Base-by-base conservation (phyloP, 1,284 basidiomycete genomes). In the Trametes sp. region DNA sequence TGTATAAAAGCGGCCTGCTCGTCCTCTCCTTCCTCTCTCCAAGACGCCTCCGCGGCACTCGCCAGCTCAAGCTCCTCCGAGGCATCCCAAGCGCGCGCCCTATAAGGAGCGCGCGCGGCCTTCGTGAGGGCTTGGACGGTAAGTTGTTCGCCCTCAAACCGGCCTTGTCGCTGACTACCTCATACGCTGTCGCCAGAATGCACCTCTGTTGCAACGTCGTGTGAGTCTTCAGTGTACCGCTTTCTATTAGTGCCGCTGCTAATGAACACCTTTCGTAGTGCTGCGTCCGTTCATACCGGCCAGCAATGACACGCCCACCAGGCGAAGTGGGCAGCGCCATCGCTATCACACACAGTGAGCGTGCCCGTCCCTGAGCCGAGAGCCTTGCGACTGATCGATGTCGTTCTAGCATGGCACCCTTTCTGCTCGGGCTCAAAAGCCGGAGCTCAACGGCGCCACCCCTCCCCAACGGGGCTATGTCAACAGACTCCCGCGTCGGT, bases 81-180 rank as follows among this genome's bases (percentile, higher is more conserved):
- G 49, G 21, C 21, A 9, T 23, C 23, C 10, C 31, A n/a, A 16
- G 31, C 31, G 31, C 49, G 21, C 29, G 49, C 31, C 49, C n/a
- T 9, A 6, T 1, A 2, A 5, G 13, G 9, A 31, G 49, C 49
- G 49, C 49, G 49, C 49, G 31, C n/a, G 11, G 49, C 49, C 49
- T n/a, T 51, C 49, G 31, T 26, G 49, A 51, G 49, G 49, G 49
- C 49, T 51, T 33, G 33, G 35, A 16, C n/a, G 10, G 49, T 51
- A 35, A 7, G 35, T 51, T 13, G 23, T 36, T 28, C n/a, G 1
- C 36, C 29, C n/a, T 33, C 28, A 9, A 44, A 2, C 23, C 23
- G 21, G 24, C 23, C 8, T 21, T 31, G 24, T 48, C 46, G 28
- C 46, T 49, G 46, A 49, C 4, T 13, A 31, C 23, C 24, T 9